Evolutionary conservation across 2,329 filamentous ascomycete genomes (phyloP), one percentile per base, ranked within the genome.

Genomic region (Nemania abortiva): DNA sequence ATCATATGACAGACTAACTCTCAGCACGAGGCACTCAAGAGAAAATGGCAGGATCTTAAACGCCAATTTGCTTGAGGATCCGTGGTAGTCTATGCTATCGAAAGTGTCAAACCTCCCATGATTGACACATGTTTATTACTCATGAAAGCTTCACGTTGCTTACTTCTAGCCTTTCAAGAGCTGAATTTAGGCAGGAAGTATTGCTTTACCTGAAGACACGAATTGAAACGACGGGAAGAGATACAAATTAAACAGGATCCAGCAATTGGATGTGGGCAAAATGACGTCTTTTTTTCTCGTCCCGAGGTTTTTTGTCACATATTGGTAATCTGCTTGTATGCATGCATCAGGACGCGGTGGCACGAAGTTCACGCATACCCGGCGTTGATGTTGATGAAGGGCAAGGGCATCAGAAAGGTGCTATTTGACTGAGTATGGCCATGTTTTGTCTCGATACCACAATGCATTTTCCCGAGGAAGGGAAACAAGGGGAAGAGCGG

Each of bases 1-100:
- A 71, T 27, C 2, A 6, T 62, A 13, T 22, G 27, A n/a, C 76
- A 94, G 92, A 88, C 93, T 73, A 92, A 92, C 75, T 83, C 88
- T 31, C 83, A 87, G 72, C 89, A 95, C 75, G 93, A 95, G 80
- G 87, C 88, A 6, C 86, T 95, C 52, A 90, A 85, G 71, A 89
- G 92, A 74, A 94, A 92, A 82, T 95, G 92, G 92, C 89, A 88
- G 59, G 93, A 95, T 74, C 83, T 95, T 71, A 89, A 86, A 81
- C 83, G 84, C 59, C 87, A 89, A 66, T 88, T 89, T 74, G 82
- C 81, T 55, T 86, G 71, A 79, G 29, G 29, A n/a, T 39, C 9
- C 20, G 24, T 24, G 6, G 13, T 11, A 42, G 34, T 47, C 34
- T 20, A 55, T 18, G 24, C n/a, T 53, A 18, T 34, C n/a, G 13